phyloP scores from a whole-genome alignment of 1,284 basidiomycete species.

The Butyriboletus appendiculatus region DNA sequence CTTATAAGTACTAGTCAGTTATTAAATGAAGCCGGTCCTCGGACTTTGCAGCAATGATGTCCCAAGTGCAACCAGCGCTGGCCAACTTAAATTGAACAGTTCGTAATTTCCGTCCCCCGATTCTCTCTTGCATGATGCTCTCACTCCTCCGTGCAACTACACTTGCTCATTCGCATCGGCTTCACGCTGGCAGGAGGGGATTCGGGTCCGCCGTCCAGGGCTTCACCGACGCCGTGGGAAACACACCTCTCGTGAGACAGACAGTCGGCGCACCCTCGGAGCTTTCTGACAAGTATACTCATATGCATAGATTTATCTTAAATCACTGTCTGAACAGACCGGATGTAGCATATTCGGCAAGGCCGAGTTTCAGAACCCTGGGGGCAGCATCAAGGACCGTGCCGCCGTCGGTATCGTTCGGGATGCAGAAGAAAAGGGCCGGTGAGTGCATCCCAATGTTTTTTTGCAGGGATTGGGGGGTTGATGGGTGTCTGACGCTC shows the following conservation, averaged over 20 bases:
- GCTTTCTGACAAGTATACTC: constrained; percentile 2
- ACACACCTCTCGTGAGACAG: constrained; percentile 86
- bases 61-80: constrained; percentile 17
- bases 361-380: constrained; percentile 98
- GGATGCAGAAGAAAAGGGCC: constrained; percentile 87
- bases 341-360: constrained; percentile 94
- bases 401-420: constrained; percentile 90
- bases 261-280: neutral
- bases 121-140: constrained; percentile 35
- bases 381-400: constrained; percentile 98
- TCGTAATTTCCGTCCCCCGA: neutral
- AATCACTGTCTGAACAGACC: constrained; percentile 82
- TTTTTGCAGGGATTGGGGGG: neutral
- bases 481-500: neutral
- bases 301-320: constrained; percentile 72
- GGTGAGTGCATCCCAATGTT: constrained; percentile 45
- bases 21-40: too few relatives aligned
- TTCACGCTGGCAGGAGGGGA: constrained; percentile 33
- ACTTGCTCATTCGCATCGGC: constrained; percentile 3
- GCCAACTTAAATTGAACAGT: neutral
- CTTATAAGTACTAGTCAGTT: too few relatives aligned
- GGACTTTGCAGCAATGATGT: constrained; percentile 22
- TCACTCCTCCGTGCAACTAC: constrained; percentile 37
- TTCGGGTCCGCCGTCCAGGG: constrained; percentile 69
- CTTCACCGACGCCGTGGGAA: constrained; percentile 89